Conservation (phyloP, 2,329 filamentous ascomycete genomes). For the Hypoxylon sp. region DNA sequence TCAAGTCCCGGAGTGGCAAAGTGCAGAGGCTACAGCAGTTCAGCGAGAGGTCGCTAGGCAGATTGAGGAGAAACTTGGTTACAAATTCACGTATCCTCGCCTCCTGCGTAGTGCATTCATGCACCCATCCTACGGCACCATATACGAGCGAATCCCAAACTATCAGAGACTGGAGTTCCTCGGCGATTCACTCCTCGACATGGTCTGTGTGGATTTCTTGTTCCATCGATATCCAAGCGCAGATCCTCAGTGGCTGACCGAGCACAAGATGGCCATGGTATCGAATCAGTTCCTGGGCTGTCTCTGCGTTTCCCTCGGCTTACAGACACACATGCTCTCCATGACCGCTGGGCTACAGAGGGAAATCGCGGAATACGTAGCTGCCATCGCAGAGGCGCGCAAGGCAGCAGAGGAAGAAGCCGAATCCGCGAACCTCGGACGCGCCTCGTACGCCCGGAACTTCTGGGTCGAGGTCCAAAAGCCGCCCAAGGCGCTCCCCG, state of each 20-base stretch:
- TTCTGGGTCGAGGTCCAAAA: slow-evolving; percentile 77
- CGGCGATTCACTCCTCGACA: slow-evolving; percentile 79
- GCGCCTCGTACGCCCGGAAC: slow-evolving; percentile 66
- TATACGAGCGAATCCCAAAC: slow-evolving; percentile 83
- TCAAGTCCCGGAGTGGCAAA: slow-evolving; percentile 79
- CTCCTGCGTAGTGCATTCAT: slow-evolving; percentile 88
- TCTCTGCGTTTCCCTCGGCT: slow-evolving; percentile 81
- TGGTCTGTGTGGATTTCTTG: slow-evolving; percentile 80
- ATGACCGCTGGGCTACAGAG: slow-evolving; percentile 63
- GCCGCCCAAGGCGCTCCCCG: slow-evolving; percentile 83
- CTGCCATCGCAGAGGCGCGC: slow-evolving; percentile 68
- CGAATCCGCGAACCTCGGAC: slow-evolving; percentile 55
- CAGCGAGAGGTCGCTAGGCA: slow-evolving; percentile 78
- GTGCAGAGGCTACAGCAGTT: slow-evolving; percentile 70
- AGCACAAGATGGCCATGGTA: slow-evolving; percentile 99
- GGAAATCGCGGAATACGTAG: slow-evolving; percentile 69
- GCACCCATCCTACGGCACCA: slow-evolving; percentile 84
- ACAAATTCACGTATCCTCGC: slow-evolving; percentile 79
- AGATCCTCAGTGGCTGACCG: slow-evolving; percentile 96
- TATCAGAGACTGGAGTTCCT: slow-evolving; percentile 95
- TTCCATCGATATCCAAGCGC: slow-evolving; percentile 82
- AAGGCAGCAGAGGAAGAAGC: slow-evolving; percentile 58
- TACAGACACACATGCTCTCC: slow-evolving; percentile 79
- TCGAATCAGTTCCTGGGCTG: slow-evolving; percentile 94
- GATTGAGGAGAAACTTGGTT: slow-evolving; percentile 71